These are phyloP conservation scores for Suillus spraguei DNA, from an alignment of 768 basidiomycete genomes.

Conservation along the genomic window DNA sequence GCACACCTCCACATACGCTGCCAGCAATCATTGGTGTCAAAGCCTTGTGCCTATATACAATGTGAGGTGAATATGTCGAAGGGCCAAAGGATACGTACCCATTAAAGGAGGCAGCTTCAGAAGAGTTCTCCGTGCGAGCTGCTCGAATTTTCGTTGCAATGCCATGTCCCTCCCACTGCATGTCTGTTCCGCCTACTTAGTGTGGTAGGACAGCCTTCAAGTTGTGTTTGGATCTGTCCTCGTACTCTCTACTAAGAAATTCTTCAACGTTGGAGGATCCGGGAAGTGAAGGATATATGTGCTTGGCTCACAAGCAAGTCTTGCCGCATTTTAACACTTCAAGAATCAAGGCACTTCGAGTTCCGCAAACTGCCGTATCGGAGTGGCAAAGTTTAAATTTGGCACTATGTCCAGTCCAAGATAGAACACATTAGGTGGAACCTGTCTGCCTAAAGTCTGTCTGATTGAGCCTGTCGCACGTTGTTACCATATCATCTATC, in stretches of 20 bases:
- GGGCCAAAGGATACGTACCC: slow-evolving; percentile 31
- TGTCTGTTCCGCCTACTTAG: background rate
- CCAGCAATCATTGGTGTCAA: slow-evolving; percentile 67
- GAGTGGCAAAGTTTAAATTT: too few relatives aligned
- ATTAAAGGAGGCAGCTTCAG: slow-evolving; percentile 41
- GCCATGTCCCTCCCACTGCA: background rate
- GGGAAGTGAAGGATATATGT: background rate
- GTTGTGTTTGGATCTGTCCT: background rate
- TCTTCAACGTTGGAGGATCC: background rate
- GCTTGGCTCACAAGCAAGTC: background rate
- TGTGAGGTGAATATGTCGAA: slow-evolving; percentile 13
- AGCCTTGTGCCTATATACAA: slow-evolving; percentile 45
- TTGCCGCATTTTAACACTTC: background rate
- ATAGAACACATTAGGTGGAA: too few relatives aligned
- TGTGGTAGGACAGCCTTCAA: background rate
- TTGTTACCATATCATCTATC: background rate
- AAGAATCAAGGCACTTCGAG: background rate
- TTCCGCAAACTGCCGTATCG: background rate
- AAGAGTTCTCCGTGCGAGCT: slow-evolving; percentile 33
- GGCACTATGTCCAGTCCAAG: too few relatives aligned
- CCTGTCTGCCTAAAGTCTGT: too few relatives aligned
- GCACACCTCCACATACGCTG: slow-evolving; percentile 52
- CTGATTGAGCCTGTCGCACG: background rate
- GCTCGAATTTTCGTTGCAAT: background rate
- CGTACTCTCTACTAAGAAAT: background rate